Evolutionary conservation across 805 yeast genomes (phyloP).

Genomic region (Kodamaea fukazawae): DNA sequence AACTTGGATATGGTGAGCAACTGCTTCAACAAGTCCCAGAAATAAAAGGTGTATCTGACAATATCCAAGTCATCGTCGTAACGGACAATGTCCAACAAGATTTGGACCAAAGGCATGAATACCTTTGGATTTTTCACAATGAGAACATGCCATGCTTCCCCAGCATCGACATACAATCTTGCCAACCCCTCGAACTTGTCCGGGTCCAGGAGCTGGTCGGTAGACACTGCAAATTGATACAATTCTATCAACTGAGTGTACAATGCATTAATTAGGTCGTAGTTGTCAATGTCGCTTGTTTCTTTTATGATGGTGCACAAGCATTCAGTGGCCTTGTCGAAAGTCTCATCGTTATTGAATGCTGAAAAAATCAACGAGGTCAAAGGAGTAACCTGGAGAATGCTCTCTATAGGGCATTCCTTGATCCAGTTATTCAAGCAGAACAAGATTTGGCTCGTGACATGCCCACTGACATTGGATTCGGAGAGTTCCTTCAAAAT

Average conservation of each 20-base stretch:
- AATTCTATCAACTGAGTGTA: slow-evolving; percentile 66
- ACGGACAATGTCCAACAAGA: slow-evolving; percentile 66
- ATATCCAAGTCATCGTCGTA: slow-evolving; percentile 83
- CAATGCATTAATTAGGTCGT: slow-evolving; percentile 60
- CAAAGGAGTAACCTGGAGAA: slow-evolving; percentile 63
- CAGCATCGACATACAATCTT: slow-evolving; percentile 83
- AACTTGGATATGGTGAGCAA: slow-evolving; percentile 61
- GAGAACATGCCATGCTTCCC: slow-evolving; percentile 91
- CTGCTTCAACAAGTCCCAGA: slow-evolving; percentile 84
- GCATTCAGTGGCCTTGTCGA: slow-evolving; percentile 85
- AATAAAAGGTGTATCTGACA: slow-evolving; percentile 85
- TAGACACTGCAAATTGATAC: slow-evolving; percentile 43
- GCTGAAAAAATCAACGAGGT: slow-evolving; percentile 63
- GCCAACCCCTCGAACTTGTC: slow-evolving; percentile 70
- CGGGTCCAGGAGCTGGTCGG: slow-evolving; percentile 51
- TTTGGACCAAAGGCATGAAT: slow-evolving; percentile 71
- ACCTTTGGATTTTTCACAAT: slow-evolving; percentile 69
- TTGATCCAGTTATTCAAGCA: slow-evolving; percentile 88
- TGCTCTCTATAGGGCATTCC: slow-evolving; percentile 72
- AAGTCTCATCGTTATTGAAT: slow-evolving; percentile 60
- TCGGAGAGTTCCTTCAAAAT: slow-evolving; percentile 52
- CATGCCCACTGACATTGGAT: slow-evolving; percentile 9
- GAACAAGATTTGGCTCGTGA: slow-evolving; percentile 50
- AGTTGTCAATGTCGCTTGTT: slow-evolving; percentile 71
- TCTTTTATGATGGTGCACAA: slow-evolving; percentile 77